Conservation (phyloP, 202 grass and related monocot species). For the Cymbopogon flexuosus region DNA sequence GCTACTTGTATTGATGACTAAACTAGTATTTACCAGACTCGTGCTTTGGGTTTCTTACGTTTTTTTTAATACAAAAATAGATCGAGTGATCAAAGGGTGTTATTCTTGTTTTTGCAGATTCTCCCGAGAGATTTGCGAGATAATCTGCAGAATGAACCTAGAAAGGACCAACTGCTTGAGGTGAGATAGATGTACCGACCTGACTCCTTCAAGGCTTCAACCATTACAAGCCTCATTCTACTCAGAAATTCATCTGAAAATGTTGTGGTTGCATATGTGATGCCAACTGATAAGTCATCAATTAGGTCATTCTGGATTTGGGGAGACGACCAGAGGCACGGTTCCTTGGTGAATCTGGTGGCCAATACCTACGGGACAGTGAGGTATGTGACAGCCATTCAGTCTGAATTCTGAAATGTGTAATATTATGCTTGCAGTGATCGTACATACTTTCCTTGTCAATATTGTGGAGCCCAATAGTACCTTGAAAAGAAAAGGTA, state of each 20-base stretch:
- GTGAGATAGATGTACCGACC: constrained; percentile 34
- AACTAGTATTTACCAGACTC: not conserved
- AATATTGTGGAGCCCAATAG: not conserved
- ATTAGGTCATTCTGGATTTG: constrained; percentile 90
- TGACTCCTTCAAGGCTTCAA: not conserved
- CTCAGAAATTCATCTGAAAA: not conserved
- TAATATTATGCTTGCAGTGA: constrained; percentile 1
- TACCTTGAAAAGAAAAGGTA: not conserved
- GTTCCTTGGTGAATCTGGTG: constrained; percentile 80
- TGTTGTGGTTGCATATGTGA: constrained; percentile 1
- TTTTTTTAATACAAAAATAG: not conserved
- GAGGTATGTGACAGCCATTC: constrained; percentile 46
- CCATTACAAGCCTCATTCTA: not conserved
- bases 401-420: not conserved
- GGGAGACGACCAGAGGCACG: constrained; percentile 89
- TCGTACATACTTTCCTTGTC: not conserved
- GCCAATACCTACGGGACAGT: constrained; percentile 72
- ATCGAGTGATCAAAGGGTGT: not conserved
- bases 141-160: constrained; percentile 77
- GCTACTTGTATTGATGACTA: not conserved
- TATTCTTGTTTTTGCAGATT: constrained; percentile 50
- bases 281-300: constrained; percentile 7
- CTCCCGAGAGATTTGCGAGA: constrained; percentile 71
- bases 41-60: not conserved
- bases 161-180: constrained; percentile 81